phyloP scores from a whole-genome alignment of 2,329 filamentous ascomycete species.

The Botrytis elliptica region DNA sequence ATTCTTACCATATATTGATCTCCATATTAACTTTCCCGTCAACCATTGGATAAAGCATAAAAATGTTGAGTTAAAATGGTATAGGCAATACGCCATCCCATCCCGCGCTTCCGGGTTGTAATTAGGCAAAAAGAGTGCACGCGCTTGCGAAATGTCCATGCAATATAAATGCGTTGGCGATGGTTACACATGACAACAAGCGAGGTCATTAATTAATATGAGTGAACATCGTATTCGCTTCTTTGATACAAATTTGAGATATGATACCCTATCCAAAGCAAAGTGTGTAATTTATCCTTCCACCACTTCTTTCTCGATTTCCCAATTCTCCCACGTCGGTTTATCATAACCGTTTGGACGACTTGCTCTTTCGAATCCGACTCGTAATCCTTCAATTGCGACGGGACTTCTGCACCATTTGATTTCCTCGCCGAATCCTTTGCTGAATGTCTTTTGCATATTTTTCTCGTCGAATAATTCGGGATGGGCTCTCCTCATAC shows the following conservation, averaged over 20 bases:
- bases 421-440: constrained; percentile 36
- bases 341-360: constrained; percentile 53
- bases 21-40: background rate
- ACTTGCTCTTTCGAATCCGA: constrained; percentile 36
- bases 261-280: background rate
- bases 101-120: constrained; percentile 16
- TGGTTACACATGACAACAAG: constrained; percentile 14
- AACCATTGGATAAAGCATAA: background rate
- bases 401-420: constrained; percentile 36
- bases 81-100: constrained; percentile 20
- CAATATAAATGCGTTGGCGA: background rate
- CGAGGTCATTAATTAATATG: background rate
- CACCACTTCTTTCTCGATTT: constrained; percentile 31
- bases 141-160: constrained; percentile 13
- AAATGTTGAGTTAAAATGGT: background rate
- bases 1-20: background rate
- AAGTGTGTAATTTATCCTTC: constrained; percentile 25
- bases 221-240: background rate
- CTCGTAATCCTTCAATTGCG: constrained; percentile 34
- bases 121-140: constrained; percentile 15
- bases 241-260: background rate
- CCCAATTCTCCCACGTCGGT: constrained; percentile 45
- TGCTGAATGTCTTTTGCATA: constrained; percentile 35
- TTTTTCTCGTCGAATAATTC: constrained; percentile 37
- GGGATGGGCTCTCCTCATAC: constrained; percentile 35